These are phyloP conservation scores for Kluyveromyces sp. DNA, from an alignment of 1,139 yeast genomes.

Conservation along the genomic window DNA sequence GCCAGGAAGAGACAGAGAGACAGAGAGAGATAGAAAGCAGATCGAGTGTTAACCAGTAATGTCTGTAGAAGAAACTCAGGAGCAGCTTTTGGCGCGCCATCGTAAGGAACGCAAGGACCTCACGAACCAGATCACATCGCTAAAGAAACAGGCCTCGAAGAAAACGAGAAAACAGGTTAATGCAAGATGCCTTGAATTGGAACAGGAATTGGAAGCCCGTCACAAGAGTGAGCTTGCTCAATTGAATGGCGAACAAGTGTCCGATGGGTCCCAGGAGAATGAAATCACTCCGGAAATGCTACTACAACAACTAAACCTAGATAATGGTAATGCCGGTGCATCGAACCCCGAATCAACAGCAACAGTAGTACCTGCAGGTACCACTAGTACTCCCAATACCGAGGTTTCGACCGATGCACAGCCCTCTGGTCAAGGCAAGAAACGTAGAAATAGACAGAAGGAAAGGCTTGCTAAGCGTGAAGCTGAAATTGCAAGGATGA, in stretches of 20 bases:
- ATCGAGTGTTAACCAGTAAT: not conserved
- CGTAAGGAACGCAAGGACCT: conserved; percentile 62
- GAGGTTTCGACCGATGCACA: not conserved
- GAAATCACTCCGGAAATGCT: conserved; percentile 54
- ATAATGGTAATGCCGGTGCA: conserved; percentile 15
- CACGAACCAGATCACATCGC: conserved; percentile 56
- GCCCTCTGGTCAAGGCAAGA: conserved; percentile 33
- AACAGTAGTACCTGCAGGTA: not conserved
- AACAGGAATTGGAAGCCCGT: conserved; percentile 42
- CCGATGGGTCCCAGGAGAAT: conserved; percentile 15
- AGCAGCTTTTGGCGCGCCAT: conserved; percentile 55
- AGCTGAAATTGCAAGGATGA: conserved; percentile 55
- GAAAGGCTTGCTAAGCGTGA: conserved; percentile 73
- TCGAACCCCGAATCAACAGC: not conserved
- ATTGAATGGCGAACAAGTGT: conserved; percentile 8
- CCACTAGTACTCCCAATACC: not conserved
- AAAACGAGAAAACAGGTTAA: conserved; percentile 57
- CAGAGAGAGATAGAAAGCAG: not conserved
- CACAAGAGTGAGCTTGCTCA: conserved; percentile 46
- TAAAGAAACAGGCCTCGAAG: conserved; percentile 79
- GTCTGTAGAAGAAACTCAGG: conserved; percentile 33
- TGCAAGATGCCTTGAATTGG: conserved; percentile 52
- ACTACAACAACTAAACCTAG: conserved; percentile 46
- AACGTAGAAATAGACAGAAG: conserved; percentile 65
- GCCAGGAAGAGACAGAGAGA: not conserved